Conservation (phyloP, 257 asterid species). For the Dorcoceras hygrometricum region DNA sequence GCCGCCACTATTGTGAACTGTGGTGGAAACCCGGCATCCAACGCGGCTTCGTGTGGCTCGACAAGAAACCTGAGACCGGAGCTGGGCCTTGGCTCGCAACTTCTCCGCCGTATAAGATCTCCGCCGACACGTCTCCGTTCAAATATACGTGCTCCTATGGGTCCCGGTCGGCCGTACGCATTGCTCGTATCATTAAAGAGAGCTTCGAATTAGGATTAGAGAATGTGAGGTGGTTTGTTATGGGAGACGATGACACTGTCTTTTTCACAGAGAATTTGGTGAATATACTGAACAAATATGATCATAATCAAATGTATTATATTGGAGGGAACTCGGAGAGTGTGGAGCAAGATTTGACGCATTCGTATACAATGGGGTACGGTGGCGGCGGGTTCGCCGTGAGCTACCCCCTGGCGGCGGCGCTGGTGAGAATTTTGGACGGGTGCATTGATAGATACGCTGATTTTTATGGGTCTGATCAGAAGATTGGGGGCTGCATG, state of each 20-base stretch:
- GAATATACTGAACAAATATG: slow-evolving; percentile 49
- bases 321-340: slow-evolving; percentile 86
- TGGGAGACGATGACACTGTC: slow-evolving; percentile 95
- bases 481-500: slow-evolving; percentile 59
- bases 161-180: slow-evolving; percentile 58
- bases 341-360: slow-evolving; percentile 66
- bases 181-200: slow-evolving; percentile 75
- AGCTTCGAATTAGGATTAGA: slow-evolving; percentile 47
- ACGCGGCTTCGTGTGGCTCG: slow-evolving; percentile 83
- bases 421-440: slow-evolving; percentile 58
- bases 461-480: slow-evolving; percentile 71
- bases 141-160: slow-evolving; percentile 59
- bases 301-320: slow-evolving; percentile 62
- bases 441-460: slow-evolving; percentile 78
- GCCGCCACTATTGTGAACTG: slow-evolving; percentile 61
- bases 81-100: slow-evolving; percentile 35
- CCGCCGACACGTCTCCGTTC: slow-evolving; percentile 50
- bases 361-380: slow-evolving; percentile 66
- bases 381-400: slow-evolving; percentile 96
- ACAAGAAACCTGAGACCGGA: slow-evolving; percentile 31
- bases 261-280: slow-evolving; percentile 73
- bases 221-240: slow-evolving; percentile 78
- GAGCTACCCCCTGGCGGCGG: slow-evolving; percentile 71
- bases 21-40: slow-evolving; percentile 83
- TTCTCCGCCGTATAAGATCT: slow-evolving; percentile 53